Evolutionary conservation across 2,329 filamentous ascomycete species (phyloP), one percentile per base, ranked within the genome.

Genomic region (Penicillium hordei): DNA sequence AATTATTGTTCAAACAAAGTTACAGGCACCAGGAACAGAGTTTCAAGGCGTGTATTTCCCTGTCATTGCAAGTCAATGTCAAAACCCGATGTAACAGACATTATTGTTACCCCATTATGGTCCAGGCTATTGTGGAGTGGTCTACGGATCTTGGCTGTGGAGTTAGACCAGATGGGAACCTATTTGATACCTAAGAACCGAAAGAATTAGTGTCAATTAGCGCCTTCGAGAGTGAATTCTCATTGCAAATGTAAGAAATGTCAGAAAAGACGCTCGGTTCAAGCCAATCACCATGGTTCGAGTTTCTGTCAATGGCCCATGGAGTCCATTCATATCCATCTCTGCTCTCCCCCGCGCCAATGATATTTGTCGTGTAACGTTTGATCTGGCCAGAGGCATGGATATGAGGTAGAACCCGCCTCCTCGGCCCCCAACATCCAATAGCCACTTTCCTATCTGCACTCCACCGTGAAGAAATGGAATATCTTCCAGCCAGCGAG

Each of bases 111-210:
- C 25, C 48, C 36, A 52, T 61, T 31, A 25, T n/a, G 50, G 50
- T 60, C 59, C 53, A 60, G 57, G 46, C 59, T 54, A 31, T 52
- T 34, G 59, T 61, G 59, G 59, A 52, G 46, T 42, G 19, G 8
- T 12, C 36, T 56, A 46, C 33, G 10, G n/a, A 33, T 42, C 53
- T 57, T 52, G 54, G 44, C 50, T 43, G 51, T 60, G 58, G 58
- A 60, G 58, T 60, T 31, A 21, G n/a, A 43, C 49, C 17, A 27
- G 42, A 57, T 48, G 33, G 8, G 5, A 50, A 23, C 29, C 4
- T 34, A 13, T 34, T 23, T 36, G 23, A 48, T 39, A 15, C 33
- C 21, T 27, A 48, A 31, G 50, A 31, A 52, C 1, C 15, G 27
- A 42, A 55, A 39, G 27, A 38, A 36, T 21, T 51, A 51, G 29